Evolutionary conservation across 768 basidiomycete species (phyloP), one percentile per base, ranked within the genome.

Genomic region (Phlebiopsis flavidoalba): DNA sequence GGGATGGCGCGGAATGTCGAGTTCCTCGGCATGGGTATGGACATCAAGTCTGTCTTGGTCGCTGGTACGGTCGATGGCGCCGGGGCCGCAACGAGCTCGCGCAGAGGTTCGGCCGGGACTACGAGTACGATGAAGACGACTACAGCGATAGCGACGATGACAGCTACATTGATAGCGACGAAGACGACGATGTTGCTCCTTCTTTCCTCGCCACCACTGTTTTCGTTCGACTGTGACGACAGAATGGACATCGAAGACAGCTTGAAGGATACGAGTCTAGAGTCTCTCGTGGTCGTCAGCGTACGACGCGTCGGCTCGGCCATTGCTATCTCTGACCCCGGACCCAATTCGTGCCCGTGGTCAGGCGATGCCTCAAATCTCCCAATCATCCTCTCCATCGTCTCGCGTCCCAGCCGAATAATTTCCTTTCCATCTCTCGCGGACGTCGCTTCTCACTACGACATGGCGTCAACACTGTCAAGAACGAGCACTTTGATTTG

Each of bases 1-100:
- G 91, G 91, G 31, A 77, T 95, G 62, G 91, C 91, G 19, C 85
- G 88, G 61, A 96, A 95, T 71, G 92, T 89, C 69, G 93, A 95
- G 70, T 95, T 92, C 69, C 86, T 96, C 53, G 88, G 85, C 19
- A 80, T 95, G 63, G 79, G 84, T 56, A 75, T 84, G 17, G 86
- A 89, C 48, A 84, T 95, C 72, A 93, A 70, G 73, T 86, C 15
- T 89, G 89, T 68, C 77, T 94, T 52, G 85, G 87, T 0, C 79
- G 77, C 59, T 95, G 89, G 88, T 92, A 89, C 72, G 76, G 80
- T 57, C 76, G 78, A 26, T 88, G 88, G 87, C 68, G 83, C 48
- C 75, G 81, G 54, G 64, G 65, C 33, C 72, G 66, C 57, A 61
- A 70, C 31, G 71, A 67, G n/a, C 75, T 74, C 43, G 73, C 73